Percentiles rank a stretch among this genome's conserved stretches.
These are phyloP conservation scores for Pyrenochaeta sp. DNA, from an alignment of 2,329 filamentous ascomycete genomes.

Conservation along the genomic window DNA sequence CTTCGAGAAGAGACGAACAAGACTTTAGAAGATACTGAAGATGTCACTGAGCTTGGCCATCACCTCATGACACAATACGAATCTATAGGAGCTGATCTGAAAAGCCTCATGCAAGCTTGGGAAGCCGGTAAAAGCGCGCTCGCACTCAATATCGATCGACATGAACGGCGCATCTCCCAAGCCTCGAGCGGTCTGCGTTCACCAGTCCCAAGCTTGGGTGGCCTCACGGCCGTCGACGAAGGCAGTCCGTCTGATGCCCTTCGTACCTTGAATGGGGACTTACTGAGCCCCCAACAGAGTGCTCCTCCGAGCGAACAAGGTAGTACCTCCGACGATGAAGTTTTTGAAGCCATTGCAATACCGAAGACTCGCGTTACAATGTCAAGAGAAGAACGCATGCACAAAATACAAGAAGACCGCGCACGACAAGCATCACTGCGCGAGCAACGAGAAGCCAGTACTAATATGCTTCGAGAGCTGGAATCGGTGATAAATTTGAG, in stretches of 20 bases:
- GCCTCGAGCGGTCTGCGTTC: constrained; percentile 59
- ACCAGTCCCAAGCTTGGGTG: constrained; percentile 67
- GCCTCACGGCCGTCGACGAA: constrained; percentile 66
- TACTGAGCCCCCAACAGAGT: constrained; percentile 54
- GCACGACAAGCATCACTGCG: constrained; percentile 74
- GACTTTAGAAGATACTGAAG: constrained; percentile 74
- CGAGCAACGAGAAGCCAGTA: constrained; percentile 81
- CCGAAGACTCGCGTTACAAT: constrained; percentile 72
- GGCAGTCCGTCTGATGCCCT: constrained; percentile 72
- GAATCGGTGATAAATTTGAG: constrained; percentile 77
- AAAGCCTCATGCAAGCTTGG: constrained; percentile 62
- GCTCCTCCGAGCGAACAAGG: constrained; percentile 57
- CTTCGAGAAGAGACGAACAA: constrained; percentile 88
- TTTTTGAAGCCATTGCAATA: constrained; percentile 90
- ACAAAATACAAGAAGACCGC: constrained; percentile 87
- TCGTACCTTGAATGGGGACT: constrained; percentile 78
- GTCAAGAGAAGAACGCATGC: constrained; percentile 85
- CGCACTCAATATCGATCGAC: constrained; percentile 80
- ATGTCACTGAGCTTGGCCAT: constrained; percentile 76
- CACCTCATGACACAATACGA: constrained; percentile 91
- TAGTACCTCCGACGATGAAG: constrained; percentile 71
- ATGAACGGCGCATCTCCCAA: constrained; percentile 68
- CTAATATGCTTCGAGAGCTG: constrained; percentile 90
- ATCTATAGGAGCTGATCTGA: constrained; percentile 87
- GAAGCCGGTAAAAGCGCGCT: constrained; percentile 78